Evolutionary conservation across 768 basidiomycete species (phyloP), one percentile per base, ranked within the genome.

Genomic region (Rhizopogon vesiculosus): DNA sequence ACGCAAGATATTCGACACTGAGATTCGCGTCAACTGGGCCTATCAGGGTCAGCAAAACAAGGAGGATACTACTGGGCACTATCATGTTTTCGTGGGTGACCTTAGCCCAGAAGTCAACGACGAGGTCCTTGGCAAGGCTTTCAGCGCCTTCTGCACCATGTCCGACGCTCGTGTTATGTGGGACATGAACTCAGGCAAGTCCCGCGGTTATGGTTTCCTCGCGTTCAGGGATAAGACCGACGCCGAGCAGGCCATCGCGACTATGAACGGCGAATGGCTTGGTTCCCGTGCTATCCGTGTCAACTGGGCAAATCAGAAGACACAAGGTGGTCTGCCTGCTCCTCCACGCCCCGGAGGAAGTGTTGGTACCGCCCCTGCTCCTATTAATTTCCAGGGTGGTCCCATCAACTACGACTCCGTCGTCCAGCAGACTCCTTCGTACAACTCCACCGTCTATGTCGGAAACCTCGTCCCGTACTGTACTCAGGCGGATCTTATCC

Each of bases 281-380:
- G 97, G 97, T 48, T 93, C 93, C 31, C 86, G 97, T 58, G 97
- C 97, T 59, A 99, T 99, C 66, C 88, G 97, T 62, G 96, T 98
- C 72, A 99, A 99, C 77, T 99, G 96, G 96, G 97, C 97, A 53
- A 98, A 98, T 76, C 96, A 98, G 76, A 98, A 98, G 78, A 98
- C 95, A 16, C 93, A 96, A 72, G 91, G 85, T 55, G 51, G 16
- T 0, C 59, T 60, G 9, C 66, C 73, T 57, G 69, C 65, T 58
- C 64, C 69, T 33, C 69, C 82, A 49, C 78, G 75, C 62, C 75
- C 78, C 52, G 64, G 68, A 28, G 76, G 72, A 54, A 71, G 64
- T n/a, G 79, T 67, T 55, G 78, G 85, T 53, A 78, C 80, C 56
- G 89, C 91, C 29, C 91, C 93, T 48, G 89, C 92, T 51, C 91